phyloP scores from a whole-genome alignment of 2,329 filamentous ascomycete species.

The Verruconis gallopava region DNA sequence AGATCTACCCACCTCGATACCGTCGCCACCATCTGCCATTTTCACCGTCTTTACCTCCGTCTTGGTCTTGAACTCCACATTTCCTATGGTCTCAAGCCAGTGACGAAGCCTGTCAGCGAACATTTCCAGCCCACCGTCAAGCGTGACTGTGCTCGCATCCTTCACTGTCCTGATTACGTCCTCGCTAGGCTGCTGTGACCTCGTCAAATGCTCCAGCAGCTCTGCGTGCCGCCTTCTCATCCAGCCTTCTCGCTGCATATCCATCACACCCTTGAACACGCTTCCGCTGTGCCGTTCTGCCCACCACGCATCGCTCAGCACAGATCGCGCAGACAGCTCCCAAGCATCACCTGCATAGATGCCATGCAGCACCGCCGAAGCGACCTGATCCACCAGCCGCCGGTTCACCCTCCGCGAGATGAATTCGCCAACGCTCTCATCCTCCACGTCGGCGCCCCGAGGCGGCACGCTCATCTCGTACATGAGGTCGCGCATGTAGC shows the following conservation, averaged over 20 bases:
- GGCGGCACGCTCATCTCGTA: constrained; percentile 20
- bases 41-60: constrained; percentile 17
- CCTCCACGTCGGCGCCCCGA: constrained; percentile 29
- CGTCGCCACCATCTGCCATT: neutral
- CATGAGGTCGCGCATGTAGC: constrained; percentile 25
- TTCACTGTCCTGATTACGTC: constrained; percentile 11
- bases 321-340: constrained; percentile 49
- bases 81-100: constrained; percentile 38
- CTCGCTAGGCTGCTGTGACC: constrained; percentile 3
- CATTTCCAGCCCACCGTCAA: constrained; percentile 48
- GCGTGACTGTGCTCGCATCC: constrained; percentile 31
- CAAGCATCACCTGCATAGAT: constrained; percentile 87
- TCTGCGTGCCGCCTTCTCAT: constrained; percentile 2
- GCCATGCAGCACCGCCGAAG: constrained; percentile 68
- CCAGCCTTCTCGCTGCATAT: neutral
- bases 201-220: neutral
- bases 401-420: constrained; percentile 42
- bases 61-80: constrained; percentile 45
- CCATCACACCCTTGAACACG: constrained; percentile 8
- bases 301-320: constrained; percentile 12
- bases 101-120: constrained; percentile 43
- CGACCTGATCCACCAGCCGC: constrained; percentile 53
- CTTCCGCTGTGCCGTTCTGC: constrained; percentile 13
- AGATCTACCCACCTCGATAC: constrained; percentile 6
- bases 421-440: constrained; percentile 63